Evolutionary conservation across 1,139 yeast genomes (phyloP).

Genomic region (Blastobotrys aristatus): DNA sequence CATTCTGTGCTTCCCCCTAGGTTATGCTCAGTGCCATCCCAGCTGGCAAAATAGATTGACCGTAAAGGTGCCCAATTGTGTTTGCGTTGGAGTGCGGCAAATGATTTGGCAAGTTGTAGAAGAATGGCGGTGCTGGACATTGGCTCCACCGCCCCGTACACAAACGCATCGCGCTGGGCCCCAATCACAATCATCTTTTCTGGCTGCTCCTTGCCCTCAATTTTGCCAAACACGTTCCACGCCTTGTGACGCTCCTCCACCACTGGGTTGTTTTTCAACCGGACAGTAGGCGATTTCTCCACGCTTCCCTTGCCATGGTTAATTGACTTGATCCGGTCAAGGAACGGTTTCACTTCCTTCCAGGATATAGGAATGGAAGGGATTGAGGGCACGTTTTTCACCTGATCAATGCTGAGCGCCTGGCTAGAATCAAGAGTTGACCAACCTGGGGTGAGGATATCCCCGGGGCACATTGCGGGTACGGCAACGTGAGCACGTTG

Average conservation of each 20-base stretch:
- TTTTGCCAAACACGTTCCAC: slow-evolving; percentile 75
- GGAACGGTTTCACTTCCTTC: slow-evolving; percentile 55
- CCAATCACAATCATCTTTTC: slow-evolving; percentile 76
- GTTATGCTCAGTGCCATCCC: slow-evolving; percentile 81
- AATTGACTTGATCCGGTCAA: slow-evolving; percentile 42
- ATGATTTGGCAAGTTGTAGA: slow-evolving; percentile 64
- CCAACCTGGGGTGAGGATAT: slow-evolving; percentile 76
- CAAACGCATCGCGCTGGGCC: slow-evolving; percentile 73
- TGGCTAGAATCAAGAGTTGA: slow-evolving; percentile 40
- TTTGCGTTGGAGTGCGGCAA: slow-evolving; percentile 60
- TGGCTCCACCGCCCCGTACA: slow-evolving; percentile 70
- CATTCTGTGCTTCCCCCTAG: slow-evolving; percentile 82
- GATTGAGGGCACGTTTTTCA: slow-evolving; percentile 57
- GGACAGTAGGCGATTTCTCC: slow-evolving; percentile 35
- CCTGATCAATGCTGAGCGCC: slow-evolving; percentile 41
- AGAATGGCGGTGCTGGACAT: slow-evolving; percentile 73
- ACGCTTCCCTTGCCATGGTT: slow-evolving; percentile 33
- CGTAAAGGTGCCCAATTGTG: slow-evolving; percentile 82
- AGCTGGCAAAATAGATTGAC: slow-evolving; percentile 75
- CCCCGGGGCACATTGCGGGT: slow-evolving; percentile 68
- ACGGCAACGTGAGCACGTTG: slow-evolving; percentile 64
- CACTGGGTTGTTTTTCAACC: slow-evolving; percentile 44
- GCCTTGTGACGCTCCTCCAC: slow-evolving; percentile 59
- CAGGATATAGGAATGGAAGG: slow-evolving; percentile 76
- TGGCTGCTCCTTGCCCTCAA: slow-evolving; percentile 75